These are phyloP conservation scores for Fagopyrum tataricum DNA, from an alignment of 148 eudicot species.

Conservation along the genomic window DNA sequence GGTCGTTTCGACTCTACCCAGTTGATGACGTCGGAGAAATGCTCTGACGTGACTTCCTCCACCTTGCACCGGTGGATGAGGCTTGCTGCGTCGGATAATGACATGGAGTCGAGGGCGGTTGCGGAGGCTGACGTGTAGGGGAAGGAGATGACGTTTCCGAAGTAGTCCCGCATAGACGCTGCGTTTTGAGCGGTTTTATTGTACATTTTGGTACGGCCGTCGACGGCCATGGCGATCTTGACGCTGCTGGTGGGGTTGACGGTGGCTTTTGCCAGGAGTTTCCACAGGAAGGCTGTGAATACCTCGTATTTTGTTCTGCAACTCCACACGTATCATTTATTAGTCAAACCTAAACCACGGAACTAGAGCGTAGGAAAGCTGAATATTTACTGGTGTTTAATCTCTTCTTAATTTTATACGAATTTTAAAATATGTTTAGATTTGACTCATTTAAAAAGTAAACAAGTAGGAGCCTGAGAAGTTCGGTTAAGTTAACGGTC, in stretches of 20 bases:
- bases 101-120: constrained; percentile 24
- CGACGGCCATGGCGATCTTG: constrained; percentile 57
- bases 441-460: no score
- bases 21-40: constrained; percentile 55
- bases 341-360: no score
- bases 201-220: constrained; percentile 43
- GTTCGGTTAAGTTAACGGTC: no score
- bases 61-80: constrained; percentile 27
- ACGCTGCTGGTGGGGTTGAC: neutral
- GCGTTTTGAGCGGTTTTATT: constrained; percentile 4
- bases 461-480: no score
- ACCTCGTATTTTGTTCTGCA: neutral
- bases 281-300: constrained; percentile 10
- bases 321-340: no score
- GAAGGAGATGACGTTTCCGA: constrained; percentile 56
- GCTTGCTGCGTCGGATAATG: constrained; percentile 20
- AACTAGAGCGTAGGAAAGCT: no score
- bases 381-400: no score
- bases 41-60: constrained; percentile 36
- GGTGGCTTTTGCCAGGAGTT: neutral
- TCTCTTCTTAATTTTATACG: no score
- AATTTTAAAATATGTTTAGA: no score
- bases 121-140: constrained; percentile 38
- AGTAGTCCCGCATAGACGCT: constrained; percentile 24
- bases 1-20: constrained; percentile 64